Percentiles rank a stretch among this genome's conserved stretches.
These are phyloP conservation scores for Sporothrix globosa DNA, from an alignment of 2,329 filamentous ascomycete genomes.

Conservation along the genomic window DNA sequence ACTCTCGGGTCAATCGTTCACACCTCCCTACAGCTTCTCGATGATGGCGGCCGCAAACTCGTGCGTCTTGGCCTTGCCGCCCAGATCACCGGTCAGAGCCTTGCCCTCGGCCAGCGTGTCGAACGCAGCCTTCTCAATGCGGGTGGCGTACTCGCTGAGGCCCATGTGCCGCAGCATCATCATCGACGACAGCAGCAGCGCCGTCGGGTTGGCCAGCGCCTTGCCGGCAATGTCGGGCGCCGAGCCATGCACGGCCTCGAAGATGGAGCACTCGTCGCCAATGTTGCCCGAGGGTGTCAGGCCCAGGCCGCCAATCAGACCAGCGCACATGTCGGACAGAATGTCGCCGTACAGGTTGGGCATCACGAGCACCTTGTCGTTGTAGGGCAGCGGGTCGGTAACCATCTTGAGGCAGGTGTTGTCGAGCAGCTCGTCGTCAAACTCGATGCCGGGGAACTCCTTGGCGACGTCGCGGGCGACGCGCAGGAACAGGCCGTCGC, in stretches of 20 bases:
- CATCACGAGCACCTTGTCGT: conserved; percentile 98
- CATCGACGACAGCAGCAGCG: conserved; percentile 90
- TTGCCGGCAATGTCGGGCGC: conserved; percentile 72
- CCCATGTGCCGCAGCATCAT: conserved; percentile 99
- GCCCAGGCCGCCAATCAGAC: conserved; percentile 95
- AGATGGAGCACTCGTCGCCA: conserved; percentile 98
- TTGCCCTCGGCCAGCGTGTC: conserved; percentile 95
- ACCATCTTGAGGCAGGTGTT: conserved; percentile 99
- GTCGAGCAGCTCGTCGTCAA: conserved; percentile 96
- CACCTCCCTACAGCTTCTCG: conserved; percentile 64
- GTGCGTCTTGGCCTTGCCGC: conserved; percentile 92
- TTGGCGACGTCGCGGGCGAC: conserved; percentile 84
- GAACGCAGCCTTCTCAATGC: conserved; percentile 94
- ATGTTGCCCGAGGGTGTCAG: conserved; percentile 98
- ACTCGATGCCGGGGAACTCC: conserved; percentile 94
- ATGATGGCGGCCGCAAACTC: conserved; percentile 96
- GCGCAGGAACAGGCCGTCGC: conserved; percentile 94
- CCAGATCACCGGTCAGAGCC: conserved; percentile 91
- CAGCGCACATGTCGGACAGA: conserved; percentile 98
- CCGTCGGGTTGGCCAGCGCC: conserved; percentile 95
- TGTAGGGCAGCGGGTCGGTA: conserved; percentile 93
- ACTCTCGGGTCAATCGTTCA: too few relatives aligned
- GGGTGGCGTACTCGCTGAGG: conserved; percentile 77
- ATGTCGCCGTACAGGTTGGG: conserved; percentile 99
- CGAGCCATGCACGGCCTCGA: conserved; percentile 91